Percentiles rank a stretch among this genome's conserved stretches.
phyloP scores from a whole-genome alignment of 495 filamentous ascomycete species.

The Astrocystis sublimbata region DNA sequence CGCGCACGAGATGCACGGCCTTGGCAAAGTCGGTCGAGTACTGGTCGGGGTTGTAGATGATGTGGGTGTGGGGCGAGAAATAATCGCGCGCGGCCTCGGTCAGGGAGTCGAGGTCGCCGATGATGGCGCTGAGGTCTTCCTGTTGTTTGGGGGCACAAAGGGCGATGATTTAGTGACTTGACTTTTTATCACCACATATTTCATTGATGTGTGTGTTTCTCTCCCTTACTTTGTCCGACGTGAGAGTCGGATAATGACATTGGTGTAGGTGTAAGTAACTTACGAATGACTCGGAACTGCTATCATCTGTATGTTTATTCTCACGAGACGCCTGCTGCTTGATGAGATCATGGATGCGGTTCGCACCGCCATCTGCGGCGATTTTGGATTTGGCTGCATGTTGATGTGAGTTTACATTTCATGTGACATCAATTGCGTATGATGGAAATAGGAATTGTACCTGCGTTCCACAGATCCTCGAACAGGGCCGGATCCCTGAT shows the following conservation, averaged over 20 bases:
- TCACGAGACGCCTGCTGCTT: constrained; percentile 15
- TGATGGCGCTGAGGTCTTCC: constrained; percentile 66
- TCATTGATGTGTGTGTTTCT: too few species aligned
- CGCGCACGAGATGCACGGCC: constrained; percentile 57
- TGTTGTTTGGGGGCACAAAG: constrained; percentile 13
- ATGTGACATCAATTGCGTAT: not conserved
- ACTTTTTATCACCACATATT: too few species aligned
- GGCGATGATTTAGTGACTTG: not conserved
- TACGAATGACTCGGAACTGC: constrained; percentile 17
- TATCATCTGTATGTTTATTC: not conserved
- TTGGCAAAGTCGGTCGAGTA: constrained; percentile 75
- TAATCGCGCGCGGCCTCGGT: constrained; percentile 54
- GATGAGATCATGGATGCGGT: constrained; percentile 66
- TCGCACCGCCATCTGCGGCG: constrained; percentile 91
- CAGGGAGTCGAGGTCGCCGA: constrained; percentile 90
- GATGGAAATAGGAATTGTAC: constrained; percentile 38
- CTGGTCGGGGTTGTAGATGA: constrained; percentile 73
- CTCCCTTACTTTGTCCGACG: too few species aligned
- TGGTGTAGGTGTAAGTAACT: not conserved
- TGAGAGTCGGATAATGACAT: not conserved
- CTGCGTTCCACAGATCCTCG: constrained; percentile 56
- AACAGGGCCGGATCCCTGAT: constrained; percentile 55
- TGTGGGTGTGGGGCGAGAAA: constrained; percentile 55
- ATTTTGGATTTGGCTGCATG: constrained; percentile 57
- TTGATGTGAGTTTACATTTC: constrained; percentile 16